These are phyloP conservation scores for Barnettozyma sp. DNA, from an alignment of 805 yeast species.

Conservation along the genomic window DNA sequence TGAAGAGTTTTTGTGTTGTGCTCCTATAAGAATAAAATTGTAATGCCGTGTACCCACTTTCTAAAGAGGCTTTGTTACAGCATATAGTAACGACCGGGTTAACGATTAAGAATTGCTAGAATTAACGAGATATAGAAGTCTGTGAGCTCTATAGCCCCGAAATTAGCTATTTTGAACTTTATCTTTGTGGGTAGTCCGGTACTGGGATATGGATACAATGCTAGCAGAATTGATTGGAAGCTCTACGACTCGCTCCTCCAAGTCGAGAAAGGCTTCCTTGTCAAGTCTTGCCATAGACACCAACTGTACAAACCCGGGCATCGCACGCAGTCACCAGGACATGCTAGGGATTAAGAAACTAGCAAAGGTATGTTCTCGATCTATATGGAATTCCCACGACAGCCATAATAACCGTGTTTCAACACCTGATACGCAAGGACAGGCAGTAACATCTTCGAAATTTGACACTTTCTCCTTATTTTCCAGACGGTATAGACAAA, in stretches of 20 bases:
- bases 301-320: background rate
- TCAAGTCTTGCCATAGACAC: constrained; percentile 12
- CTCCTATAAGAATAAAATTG: no score
- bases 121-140: no score
- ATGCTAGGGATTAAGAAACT: constrained; percentile 14
- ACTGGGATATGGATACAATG: constrained; percentile 1
- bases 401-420: background rate
- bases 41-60: no score
- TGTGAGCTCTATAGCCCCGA: no score
- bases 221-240: constrained; percentile 3
- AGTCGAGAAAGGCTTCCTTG: constrained; percentile 16
- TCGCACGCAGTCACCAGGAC: constrained; percentile 4
- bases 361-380: constrained; percentile 14
- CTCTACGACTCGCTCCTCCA: constrained; percentile 13
- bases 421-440: constrained; percentile 1
- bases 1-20: no score
- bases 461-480: constrained; percentile 12
- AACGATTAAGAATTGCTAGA: no score
- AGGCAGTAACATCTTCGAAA: constrained; percentile 11
- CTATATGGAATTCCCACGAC: constrained; percentile 10
- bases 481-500: constrained; percentile 3
- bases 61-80: no score
- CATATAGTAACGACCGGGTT: no score
- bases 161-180: background rate
- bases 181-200: no score